Evolutionary conservation across 805 yeast genomes (phyloP), one percentile per base, ranked within the genome.

Genomic region (Kluyveromyces aestuarii): DNA sequence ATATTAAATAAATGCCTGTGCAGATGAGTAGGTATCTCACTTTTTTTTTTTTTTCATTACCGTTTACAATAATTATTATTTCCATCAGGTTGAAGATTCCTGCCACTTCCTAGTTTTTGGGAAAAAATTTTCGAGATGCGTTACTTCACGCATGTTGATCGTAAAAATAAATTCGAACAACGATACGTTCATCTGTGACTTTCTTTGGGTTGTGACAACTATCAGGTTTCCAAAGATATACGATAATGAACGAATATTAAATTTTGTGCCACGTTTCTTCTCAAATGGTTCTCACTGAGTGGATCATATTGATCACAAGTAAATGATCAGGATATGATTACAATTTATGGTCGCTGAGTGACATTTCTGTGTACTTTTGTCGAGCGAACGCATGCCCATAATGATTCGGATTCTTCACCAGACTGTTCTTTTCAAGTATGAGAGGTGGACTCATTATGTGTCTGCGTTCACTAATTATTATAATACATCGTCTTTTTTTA

Each of bases 191-290:
- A 43, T 43, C 42, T 41, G 5, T 41, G 44, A 27, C 35, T 25
- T n/a, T 27, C 44, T 25, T 35, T 33, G 45, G 39, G 27, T 35
- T 43, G 39, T 33, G 45, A 38, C 25, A 33, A 19, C 11, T n/a
- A n/a, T 35, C 17, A 7, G 33, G 27, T 21, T 6, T 36, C 39
- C 45, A 21, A 16, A 25, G 36, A 43, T 37, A 16, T 33, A 41
- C 39, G 45, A 43, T 43, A 43, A 43, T 43, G 45, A 43, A 33
- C 38, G 36, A 17, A 43, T 8, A 43, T 27, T 25, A 17, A 41
- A 25, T 14, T 8, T 19, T 16, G 6, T 27, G 6, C 44, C 36
- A 41, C 16, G 17, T 41, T 7, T 17, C 8, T 5, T 41, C 41
- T 39, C 44, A 41, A 41, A 25, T 27, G 44, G n/a, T 27, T 33